Conservation (phyloP, 2,329 filamentous ascomycete genomes). For the Penicillium decumbens region DNA sequence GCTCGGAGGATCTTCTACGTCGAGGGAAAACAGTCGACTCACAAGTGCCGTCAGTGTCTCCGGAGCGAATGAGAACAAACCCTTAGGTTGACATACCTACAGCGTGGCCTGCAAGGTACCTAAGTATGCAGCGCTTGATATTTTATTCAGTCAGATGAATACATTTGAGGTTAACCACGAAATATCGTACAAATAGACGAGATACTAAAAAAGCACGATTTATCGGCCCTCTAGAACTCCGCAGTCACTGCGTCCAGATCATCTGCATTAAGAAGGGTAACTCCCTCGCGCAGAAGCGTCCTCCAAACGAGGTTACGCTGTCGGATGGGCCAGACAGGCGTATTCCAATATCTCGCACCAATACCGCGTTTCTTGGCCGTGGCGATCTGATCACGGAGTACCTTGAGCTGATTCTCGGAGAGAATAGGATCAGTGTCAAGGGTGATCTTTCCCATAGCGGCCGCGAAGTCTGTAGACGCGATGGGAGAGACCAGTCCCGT, state of each 20-base stretch:
- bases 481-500: constrained; percentile 50
- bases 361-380: constrained; percentile 56
- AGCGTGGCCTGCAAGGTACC: neutral
- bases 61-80: constrained; percentile 4
- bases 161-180: no score
- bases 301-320: constrained; percentile 57
- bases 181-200: neutral
- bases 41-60: constrained; percentile 14
- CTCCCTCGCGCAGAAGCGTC: constrained; percentile 53
- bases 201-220: neutral
- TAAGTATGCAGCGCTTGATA: neutral
- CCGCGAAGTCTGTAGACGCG: constrained; percentile 50
- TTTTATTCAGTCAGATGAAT: neutral
- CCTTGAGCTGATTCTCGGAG: constrained; percentile 43
- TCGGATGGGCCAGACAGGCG: constrained; percentile 57
- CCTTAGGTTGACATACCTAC: neutral
- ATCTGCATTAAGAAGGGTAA: constrained; percentile 61
- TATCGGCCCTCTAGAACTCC: constrained; percentile 22
- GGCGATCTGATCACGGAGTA: constrained; percentile 50
- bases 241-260: constrained; percentile 53
- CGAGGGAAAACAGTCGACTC: constrained; percentile 10
- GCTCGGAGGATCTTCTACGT: constrained; percentile 6
- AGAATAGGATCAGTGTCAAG: constrained; percentile 36
- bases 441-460: constrained; percentile 37
- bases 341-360: constrained; percentile 58